Conservation (phyloP, 176 grass and related monocot species). For the Dactylis glomerata region DNA sequence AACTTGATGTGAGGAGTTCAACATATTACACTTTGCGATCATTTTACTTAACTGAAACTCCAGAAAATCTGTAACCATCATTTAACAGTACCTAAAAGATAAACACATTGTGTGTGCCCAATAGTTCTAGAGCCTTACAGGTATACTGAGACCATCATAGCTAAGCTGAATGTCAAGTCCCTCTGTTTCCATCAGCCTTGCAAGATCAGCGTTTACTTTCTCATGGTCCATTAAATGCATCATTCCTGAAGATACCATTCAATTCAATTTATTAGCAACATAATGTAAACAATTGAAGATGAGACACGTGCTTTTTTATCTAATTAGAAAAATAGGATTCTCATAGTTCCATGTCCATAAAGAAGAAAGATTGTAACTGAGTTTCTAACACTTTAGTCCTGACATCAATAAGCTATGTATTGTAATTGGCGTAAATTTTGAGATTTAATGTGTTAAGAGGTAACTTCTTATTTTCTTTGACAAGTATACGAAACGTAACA, state of each 20-base stretch:
- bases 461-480: slow-evolving; percentile 15
- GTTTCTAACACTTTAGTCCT: neutral
- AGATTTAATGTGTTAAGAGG: neutral
- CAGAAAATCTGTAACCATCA: slow-evolving; percentile 1
- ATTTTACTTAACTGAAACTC: slow-evolving; percentile 6
- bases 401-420: slow-evolving; percentile 1
- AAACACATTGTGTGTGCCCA: neutral
- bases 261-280: slow-evolving; percentile 21
- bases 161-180: slow-evolving; percentile 89
- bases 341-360: neutral
- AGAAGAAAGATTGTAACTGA: neutral
- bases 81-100: slow-evolving; percentile 1
- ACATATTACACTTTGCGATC: slow-evolving; percentile 34
- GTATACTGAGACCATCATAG: slow-evolving; percentile 81
- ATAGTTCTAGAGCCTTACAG: slow-evolving; percentile 67
- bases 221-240: slow-evolving; percentile 99
- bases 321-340: slow-evolving; percentile 16
- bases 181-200: slow-evolving; percentile 73
- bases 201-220: slow-evolving; percentile 67
- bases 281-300: slow-evolving; percentile 32
- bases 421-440: neutral
- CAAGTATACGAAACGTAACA: neutral
- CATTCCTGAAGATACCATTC: slow-evolving; percentile 61
- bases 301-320: neutral
- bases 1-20: slow-evolving; percentile 6